A percentile compares a stretch with the other conserved stretches of the same genome.
Conservation (phyloP, 139 green algal genomes). For the Chlorella sp. region DNA sequence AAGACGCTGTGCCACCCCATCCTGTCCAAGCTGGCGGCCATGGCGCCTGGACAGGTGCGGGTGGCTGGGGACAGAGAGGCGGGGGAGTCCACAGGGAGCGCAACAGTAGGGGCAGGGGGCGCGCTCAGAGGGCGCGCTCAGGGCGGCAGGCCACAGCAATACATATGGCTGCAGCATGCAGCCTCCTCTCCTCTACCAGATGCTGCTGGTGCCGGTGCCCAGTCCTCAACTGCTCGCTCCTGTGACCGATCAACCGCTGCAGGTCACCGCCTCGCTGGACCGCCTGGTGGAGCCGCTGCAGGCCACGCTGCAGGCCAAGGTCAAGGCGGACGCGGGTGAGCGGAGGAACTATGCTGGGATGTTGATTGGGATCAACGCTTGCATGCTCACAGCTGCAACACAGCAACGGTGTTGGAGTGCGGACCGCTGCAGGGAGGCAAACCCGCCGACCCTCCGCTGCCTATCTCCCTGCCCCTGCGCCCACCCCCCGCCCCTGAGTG, state of each 20-base stretch:
- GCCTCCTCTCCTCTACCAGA: too few species aligned
- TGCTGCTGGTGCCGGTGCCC: too few species aligned
- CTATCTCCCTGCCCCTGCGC: background rate
- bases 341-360: too few species aligned
- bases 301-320: slow-evolving; percentile 85
- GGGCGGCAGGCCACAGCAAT: background rate
- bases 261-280: slow-evolving; percentile 66
- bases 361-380: too few species aligned
- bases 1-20: slow-evolving; percentile 88
- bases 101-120: background rate
- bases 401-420: too few species aligned
- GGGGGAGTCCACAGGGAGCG: background rate
- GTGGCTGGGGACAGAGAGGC: background rate
- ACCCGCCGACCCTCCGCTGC: background rate
- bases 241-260: background rate
- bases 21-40: slow-evolving; percentile 77
- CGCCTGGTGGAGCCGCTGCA: slow-evolving; percentile 83
- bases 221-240: too few species aligned
- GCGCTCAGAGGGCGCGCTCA: too few species aligned
- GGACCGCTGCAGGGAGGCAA: too few species aligned
- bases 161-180: too few species aligned
- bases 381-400: too few species aligned
- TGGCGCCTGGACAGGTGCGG: slow-evolving; percentile 50
- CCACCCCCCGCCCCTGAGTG: background rate
- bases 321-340: slow-evolving; percentile 82